Percentiles rank a stretch among this genome's conserved stretches.
phyloP scores from a whole-genome alignment of 2,329 filamentous ascomycete genomes.

The Graphiopsis chlorocephala region DNA sequence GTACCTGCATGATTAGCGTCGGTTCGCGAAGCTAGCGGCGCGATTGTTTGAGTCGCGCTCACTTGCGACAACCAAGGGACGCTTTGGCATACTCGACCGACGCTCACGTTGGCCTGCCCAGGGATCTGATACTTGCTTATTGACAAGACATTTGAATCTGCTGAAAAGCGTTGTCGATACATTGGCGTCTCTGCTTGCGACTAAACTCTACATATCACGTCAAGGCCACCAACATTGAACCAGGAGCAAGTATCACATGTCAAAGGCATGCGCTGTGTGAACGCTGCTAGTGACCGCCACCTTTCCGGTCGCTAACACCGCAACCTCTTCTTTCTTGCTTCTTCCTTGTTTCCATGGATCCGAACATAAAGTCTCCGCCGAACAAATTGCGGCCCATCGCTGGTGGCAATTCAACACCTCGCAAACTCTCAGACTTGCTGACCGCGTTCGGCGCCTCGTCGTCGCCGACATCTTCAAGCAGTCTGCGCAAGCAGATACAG shows the following conservation, averaged over 20 bases:
- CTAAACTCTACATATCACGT: neutral
- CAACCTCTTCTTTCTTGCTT: neutral
- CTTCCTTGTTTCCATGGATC: neutral
- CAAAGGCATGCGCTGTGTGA: neutral
- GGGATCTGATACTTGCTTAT: neutral
- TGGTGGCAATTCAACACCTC: neutral
- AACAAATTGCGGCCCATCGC: neutral
- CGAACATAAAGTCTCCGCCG: neutral
- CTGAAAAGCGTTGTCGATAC: neutral
- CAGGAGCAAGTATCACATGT: neutral
- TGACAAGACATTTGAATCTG: neutral
- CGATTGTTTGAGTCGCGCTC: neutral
- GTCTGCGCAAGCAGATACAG: conserved; percentile 23
- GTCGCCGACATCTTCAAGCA: conserved; percentile 26
- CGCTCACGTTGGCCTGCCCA: neutral
- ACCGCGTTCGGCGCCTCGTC: conserved; percentile 28
- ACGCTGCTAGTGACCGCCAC: neutral
- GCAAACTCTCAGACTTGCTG: conserved; percentile 24
- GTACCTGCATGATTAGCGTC: neutral
- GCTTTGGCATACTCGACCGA: neutral
- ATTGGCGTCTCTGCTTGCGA: neutral
- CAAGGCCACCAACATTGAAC: neutral
- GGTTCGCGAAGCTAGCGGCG: neutral
- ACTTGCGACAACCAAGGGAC: neutral
- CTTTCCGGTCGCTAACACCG: neutral